phyloP scores from a whole-genome alignment of 208 protist genomes.

The Crithidia bombi region DNA sequence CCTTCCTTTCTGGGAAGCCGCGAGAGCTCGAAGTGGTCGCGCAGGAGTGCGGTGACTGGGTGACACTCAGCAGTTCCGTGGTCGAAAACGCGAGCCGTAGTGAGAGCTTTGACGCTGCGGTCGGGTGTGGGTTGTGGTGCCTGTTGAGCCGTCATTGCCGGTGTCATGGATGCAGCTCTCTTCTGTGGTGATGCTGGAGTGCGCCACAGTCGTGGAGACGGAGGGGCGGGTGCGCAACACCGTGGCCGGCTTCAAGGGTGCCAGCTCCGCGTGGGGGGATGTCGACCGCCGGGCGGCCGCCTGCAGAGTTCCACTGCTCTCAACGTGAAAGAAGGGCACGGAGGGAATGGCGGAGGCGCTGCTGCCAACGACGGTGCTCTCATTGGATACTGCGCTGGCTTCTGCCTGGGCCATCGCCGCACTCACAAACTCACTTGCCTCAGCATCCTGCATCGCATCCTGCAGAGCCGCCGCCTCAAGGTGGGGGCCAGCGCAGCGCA shows the following conservation, averaged over 20 bases:
- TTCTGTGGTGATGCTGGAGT: background rate
- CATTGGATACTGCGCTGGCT: background rate
- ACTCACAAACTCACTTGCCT: slow-evolving; percentile 32
- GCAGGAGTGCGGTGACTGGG: background rate
- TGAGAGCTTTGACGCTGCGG: background rate
- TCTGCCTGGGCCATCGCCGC: slow-evolving; percentile 18
- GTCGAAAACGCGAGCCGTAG: background rate
- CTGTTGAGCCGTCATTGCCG: background rate
- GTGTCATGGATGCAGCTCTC: background rate
- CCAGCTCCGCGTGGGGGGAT: background rate
- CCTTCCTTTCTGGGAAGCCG: background rate
- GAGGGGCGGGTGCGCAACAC: background rate
- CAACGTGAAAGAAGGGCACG: background rate
- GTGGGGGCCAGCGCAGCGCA: slow-evolving; percentile 5
- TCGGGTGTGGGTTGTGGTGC: background rate
- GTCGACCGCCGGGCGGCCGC: background rate
- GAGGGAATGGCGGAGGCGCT: background rate
- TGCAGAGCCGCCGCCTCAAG: slow-evolving; percentile 24
- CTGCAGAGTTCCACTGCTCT: background rate
- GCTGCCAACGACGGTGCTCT: background rate
- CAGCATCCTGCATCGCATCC: slow-evolving; percentile 22
- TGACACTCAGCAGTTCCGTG: background rate
- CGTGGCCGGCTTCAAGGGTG: background rate
- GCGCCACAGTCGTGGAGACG: background rate
- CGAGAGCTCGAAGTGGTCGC: background rate